Evolutionary conservation across 306 rosid species (phyloP).

Genomic region (Alnus rubra): DNA sequence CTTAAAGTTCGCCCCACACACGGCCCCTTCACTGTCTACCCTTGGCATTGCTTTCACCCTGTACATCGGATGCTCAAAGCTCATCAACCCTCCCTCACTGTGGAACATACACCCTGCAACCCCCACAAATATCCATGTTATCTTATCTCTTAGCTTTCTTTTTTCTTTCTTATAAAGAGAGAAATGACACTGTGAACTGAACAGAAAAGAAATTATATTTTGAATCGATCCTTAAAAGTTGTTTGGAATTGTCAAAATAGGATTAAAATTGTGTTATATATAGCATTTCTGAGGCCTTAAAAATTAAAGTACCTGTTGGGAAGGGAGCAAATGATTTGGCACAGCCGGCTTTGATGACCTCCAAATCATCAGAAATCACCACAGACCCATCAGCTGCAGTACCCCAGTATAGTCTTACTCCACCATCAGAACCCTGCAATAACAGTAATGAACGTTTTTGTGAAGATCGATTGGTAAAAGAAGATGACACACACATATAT

Average conservation of each 20-base stretch:
- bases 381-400: slow-evolving; percentile 96
- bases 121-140: slow-evolving; percentile 1
- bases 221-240: no score
- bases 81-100: slow-evolving; percentile 88
- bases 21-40: slow-evolving; percentile 82
- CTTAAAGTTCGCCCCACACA: slow-evolving; percentile 95
- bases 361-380: slow-evolving; percentile 87
- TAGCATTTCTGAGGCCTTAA: background rate
- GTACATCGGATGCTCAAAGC: slow-evolving; percentile 98
- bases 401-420: slow-evolving; percentile 90
- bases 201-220: no score
- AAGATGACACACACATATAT: background rate
- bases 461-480: background rate
- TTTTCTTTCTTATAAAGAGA: no score
- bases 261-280: no score
- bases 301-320: slow-evolving; percentile 71
- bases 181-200: no score
- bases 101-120: slow-evolving; percentile 85
- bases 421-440: slow-evolving; percentile 92
- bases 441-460: slow-evolving; percentile 7
- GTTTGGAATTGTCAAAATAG: no score
- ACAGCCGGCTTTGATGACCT: slow-evolving; percentile 86
- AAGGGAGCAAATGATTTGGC: slow-evolving; percentile 98
- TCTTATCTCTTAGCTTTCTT: no score
- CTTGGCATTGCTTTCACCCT: slow-evolving; percentile 93